Conservation (phyloP, 2,329 filamentous ascomycete genomes). For the Cercospora sp. region DNA sequence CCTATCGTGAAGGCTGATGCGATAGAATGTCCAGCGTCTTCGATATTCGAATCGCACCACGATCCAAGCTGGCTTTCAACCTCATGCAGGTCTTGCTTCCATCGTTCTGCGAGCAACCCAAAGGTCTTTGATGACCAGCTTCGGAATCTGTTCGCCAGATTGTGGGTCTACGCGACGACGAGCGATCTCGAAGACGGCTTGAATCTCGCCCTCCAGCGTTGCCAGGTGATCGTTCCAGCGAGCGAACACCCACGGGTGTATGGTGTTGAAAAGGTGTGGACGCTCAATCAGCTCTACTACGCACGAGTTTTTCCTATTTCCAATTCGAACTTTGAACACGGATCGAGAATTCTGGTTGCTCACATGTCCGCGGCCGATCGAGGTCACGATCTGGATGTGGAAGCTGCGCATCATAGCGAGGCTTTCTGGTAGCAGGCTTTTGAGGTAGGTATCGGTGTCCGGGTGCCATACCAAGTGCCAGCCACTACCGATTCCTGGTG, state of each 20-base stretch:
- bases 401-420: neutral
- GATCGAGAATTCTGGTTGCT: neutral
- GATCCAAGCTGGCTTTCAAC: neutral
- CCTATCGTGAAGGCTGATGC: neutral
- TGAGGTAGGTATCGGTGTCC: neutral
- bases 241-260: neutral
- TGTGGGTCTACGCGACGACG: neutral
- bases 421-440: neutral
- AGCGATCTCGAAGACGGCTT: neutral
- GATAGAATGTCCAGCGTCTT: neutral
- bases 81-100: neutral
- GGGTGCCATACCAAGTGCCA: neutral
- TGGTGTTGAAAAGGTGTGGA: accelerated
- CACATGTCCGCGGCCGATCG: too few species aligned
- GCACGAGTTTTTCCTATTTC: neutral
- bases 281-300: neutral
- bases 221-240: neutral
- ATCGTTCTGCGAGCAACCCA: neutral
- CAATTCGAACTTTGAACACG: neutral
- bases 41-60: neutral
- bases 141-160: neutral
- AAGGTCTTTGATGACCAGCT: neutral
- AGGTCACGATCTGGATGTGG: neutral
- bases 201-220: neutral
- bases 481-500: neutral